Base-by-base conservation (phyloP, 768 basidiomycete species). In the Galerina sulciceps region DNA sequence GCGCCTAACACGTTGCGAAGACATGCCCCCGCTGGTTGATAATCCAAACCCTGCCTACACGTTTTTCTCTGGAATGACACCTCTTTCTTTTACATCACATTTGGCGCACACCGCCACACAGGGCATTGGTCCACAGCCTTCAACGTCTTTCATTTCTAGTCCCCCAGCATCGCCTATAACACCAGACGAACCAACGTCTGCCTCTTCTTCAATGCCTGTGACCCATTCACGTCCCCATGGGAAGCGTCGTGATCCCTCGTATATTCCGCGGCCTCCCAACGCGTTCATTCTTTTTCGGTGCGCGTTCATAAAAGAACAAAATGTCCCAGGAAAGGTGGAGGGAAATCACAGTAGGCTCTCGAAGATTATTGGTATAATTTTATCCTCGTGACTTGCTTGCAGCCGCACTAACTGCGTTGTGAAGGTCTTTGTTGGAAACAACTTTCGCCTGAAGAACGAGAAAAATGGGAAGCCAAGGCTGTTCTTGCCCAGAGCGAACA, bases 221-320 rank as follows among this genome's bases (percentile, higher is more conserved):
- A 3, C 72, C 67, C 61, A 72, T 26, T 45, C 75, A 55, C 81
- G 81, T 14, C 81, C 79, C 55, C 86, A 88, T 67, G 79, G 79
- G 57, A 88, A 85, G 77, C 83, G 84, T 67, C 83, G 86, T 53
- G 86, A 88, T 66, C 83, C 87, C 54, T 84, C 83, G 2, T 87
- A 91, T 72, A 93, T 92, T 72, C 91, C 90, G 41, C 86, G 91
- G 47, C 90, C 91, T 6, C 90, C 90, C 22, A 93, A 91, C 73
- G 90, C 91, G 58, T 93, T 92, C 75, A 93, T 92, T 65, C 87
- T 92, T 71, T 93, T 91, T 73, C 85, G 90, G 64, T 89, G 88
- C 20, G 85, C 84, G 31, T 91, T 92, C 74, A 90, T 92, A 71
- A 80, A 82, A 34, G 86, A 84, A 65, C 84, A 90, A 70, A 85